Evolutionary conservation across 1,284 basidiomycete species (phyloP), one percentile per base, ranked within the genome.

Genomic region (Trichosporon asahii): DNA sequence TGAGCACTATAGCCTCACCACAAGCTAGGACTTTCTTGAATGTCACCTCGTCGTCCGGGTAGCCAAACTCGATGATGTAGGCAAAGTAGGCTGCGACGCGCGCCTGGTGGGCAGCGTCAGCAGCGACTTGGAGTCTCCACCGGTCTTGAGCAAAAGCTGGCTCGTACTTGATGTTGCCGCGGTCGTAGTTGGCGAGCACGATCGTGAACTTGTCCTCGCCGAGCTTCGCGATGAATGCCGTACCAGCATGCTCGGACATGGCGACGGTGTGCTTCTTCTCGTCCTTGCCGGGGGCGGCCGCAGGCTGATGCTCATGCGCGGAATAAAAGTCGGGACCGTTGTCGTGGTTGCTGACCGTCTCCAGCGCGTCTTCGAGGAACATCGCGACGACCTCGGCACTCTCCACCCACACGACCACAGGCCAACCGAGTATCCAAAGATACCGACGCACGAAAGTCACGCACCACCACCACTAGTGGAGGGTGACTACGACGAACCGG

Each of bases 181-280:
- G 44, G 44, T 46, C 44, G 44, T 53, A 53, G n/a, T 53, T 53
- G n/a, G n/a, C 46, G n/a, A 53, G 46, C n/a, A 53, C 46, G n/a
- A 53, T 23, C 4, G 46, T 18, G 14, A n/a, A 5, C 23, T 23
- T n/a, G 18, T 18, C 46, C 4, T 53, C 46, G 18, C 46, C 46
- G 46, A 53, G 8, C 8, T 53, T 18, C 6, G n/a, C 18, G 23
- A 53, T 53, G 46, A 53, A 53, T 7, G 46, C 46, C 5, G 7
- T 3, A n/a, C 44, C 44, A 15, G 12, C 44, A 3, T 15, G 18
- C 12, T 14, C 18, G n/a, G 46, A 14, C 46, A 21, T 53, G 46
- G 8, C 18, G 46, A 53, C 23, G n/a, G 18, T n/a, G 46, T 23
- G 14, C 14, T 5, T 23, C 18, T n/a, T 53, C 46, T 14, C 18